A percentile compares a stretch with the other conserved stretches of the same genome.
phyloP scores from a whole-genome alignment of 2,329 filamentous ascomycete species.

The Elsinoe perseae region DNA sequence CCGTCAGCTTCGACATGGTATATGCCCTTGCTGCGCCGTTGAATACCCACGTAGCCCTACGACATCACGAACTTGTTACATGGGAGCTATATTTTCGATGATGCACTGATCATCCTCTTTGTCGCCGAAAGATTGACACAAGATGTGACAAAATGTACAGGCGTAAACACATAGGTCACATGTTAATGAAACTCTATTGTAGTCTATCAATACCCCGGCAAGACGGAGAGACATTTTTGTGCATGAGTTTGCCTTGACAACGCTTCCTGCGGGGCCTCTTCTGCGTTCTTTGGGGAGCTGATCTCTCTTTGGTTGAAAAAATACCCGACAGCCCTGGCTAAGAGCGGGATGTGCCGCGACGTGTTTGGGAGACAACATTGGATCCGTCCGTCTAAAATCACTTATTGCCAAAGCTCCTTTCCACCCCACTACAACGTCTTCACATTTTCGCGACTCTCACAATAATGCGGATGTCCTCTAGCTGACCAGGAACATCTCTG shows the following conservation, averaged over 20 bases:
- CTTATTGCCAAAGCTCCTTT: conserved; percentile 3
- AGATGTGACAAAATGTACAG: neutral
- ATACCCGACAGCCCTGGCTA: conserved; percentile 4
- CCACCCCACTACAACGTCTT: conserved; percentile 3
- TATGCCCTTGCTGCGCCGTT: conserved; percentile 5
- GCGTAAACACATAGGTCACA: neutral
- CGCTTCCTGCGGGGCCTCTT: conserved; percentile 8
- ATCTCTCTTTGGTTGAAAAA: neutral
- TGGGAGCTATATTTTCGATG: neutral
- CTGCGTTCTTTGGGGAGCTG: neutral
- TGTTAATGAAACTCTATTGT: neutral
- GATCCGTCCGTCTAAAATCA: neutral
- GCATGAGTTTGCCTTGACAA: conserved; percentile 13
- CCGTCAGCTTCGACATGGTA: neutral
- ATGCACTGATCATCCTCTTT: too few species aligned
- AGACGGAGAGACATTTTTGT: conserved; percentile 7
- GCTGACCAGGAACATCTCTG: neutral
- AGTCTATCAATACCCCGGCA: neutral
- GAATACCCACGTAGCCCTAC: neutral
- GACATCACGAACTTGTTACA: neutral
- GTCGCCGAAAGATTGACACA: too few species aligned
- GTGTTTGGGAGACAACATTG: conserved; percentile 16
- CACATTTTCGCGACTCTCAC: neutral
- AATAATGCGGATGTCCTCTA: neutral
- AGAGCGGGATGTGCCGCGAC: conserved; percentile 4